A percentile compares a stretch with the other conserved stretches of the same genome.
Conservation (phyloP, 768 basidiomycete species). For the Lentinus brumalis region DNA sequence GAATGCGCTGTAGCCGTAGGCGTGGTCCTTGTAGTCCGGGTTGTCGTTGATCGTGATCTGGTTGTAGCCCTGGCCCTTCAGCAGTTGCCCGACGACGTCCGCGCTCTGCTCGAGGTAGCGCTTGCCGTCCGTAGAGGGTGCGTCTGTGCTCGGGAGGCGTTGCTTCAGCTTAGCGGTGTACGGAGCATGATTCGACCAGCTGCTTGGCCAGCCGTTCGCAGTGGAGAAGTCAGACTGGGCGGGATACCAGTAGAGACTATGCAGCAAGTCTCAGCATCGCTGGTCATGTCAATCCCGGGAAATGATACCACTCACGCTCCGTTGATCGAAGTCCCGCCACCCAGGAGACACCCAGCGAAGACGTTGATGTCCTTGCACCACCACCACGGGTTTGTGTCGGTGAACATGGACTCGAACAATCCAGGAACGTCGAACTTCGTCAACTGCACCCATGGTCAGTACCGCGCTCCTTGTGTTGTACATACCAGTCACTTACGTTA, state of each 20-base stretch:
- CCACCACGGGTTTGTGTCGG: constrained; percentile 56
- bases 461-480: neutral
- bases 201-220: constrained; percentile 52
- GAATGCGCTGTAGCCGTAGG: constrained; percentile 54
- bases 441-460: constrained; percentile 37
- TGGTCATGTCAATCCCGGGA: neutral
- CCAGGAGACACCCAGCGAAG: constrained; percentile 65
- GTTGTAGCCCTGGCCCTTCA: constrained; percentile 50
- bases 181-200: constrained; percentile 53
- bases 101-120: constrained; percentile 56
- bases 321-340: constrained; percentile 65
- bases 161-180: constrained; percentile 51
- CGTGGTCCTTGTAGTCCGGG: constrained; percentile 59
- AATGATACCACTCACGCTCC: constrained; percentile 49
- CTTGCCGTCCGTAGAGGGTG: constrained; percentile 60
- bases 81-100: constrained; percentile 45
- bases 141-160: constrained; percentile 58
- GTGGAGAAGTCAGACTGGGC: constrained; percentile 53
- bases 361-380: constrained; percentile 68
- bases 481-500: constrained; percentile 36
- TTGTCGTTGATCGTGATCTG: constrained; percentile 57
- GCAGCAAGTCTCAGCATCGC: neutral
- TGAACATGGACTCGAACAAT: constrained; percentile 67
- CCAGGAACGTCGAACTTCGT: constrained; percentile 71
- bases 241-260: constrained; percentile 55